Conservation (phyloP, 2,329 filamentous ascomycete species). For the Colletotrichum sp. region DNA sequence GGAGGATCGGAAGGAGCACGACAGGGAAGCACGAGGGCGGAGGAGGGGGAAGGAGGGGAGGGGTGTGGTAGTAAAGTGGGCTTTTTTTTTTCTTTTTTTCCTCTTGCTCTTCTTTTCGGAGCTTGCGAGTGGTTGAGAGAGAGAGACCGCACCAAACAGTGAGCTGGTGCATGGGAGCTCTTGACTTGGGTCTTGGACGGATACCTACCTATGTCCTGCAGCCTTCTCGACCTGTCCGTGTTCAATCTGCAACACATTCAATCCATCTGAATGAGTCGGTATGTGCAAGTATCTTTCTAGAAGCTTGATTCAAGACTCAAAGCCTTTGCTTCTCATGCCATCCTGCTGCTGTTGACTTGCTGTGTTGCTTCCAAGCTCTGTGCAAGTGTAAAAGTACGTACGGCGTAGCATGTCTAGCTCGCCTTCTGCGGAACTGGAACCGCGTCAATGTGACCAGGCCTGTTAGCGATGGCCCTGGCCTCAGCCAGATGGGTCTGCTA, state of each 20-base stretch:
- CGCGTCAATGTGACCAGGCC: background rate
- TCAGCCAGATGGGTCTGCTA: background rate
- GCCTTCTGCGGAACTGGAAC: constrained; percentile 5
- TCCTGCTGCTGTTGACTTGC: background rate
- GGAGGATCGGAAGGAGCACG: constrained; percentile 1
- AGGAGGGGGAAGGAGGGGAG: background rate
- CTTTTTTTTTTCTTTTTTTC: background rate
- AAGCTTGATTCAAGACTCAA: background rate
- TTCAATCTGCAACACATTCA: background rate
- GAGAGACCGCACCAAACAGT: background rate
- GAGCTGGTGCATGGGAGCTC: background rate
- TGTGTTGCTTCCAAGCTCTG: background rate
- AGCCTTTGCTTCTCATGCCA: background rate
- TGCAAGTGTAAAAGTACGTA: background rate
- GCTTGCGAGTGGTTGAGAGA: constrained; percentile 13
- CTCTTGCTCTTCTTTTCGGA: constrained; percentile 11
- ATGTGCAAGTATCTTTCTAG: background rate
- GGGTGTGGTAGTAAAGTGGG: background rate
- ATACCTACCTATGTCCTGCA: background rate
- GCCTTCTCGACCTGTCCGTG: background rate
- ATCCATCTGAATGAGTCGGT: background rate
- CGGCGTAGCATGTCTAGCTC: background rate
- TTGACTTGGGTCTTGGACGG: background rate
- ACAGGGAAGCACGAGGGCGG: background rate
- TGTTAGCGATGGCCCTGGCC: background rate